Evolutionary conservation across 164 flowering plant genomes (phyloP), one percentile per base, ranked within the genome.

Genomic region (Macadamia integrifolia): DNA sequence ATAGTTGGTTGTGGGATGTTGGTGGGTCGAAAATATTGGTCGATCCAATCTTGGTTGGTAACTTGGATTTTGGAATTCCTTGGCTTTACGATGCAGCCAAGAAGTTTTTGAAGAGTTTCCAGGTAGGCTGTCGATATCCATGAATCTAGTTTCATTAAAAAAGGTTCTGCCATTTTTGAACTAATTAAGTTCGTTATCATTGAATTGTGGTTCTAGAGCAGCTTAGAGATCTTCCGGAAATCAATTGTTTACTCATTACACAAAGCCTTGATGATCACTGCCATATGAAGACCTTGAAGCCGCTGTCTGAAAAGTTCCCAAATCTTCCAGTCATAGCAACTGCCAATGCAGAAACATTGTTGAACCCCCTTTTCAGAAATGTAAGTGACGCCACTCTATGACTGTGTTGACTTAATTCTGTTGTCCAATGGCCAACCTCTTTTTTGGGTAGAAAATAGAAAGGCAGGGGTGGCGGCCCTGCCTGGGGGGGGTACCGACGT

Each of bases 241-340:
- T 89, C 4, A 90, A 90, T 71, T 87, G 89, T 79, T 75, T 93
- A 46, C 72, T 93, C 63, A 93, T 93, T 62, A 93, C 96, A 17
- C 97, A 93, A 89, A 91, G 95, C 80, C 93, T 93, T 65, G 98
- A 93, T 77, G 98, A 93, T 80, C 98, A 93, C 69, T 93, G 98
- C 75, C 97, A 93, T 77, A 74, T 87, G 83, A 88, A 84, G 77
- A 93, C 98, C 56, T 80, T 88, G 72, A 83, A 77, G 79, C 98
- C 96, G 15, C 85, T 91, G 11, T 87, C 96, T 18, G 46, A 77
- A 67, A 86, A 70, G 80, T 74, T 69, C 55, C 91, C 89, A 5
- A 70, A 85, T 78, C 73, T 91, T n/a, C 82, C 69, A 71, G 97
- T 91, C 30, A 78, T 94, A 69, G 85, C 98, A 61, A 91, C 97